These are phyloP conservation scores for Vitellaria paradoxa DNA, from an alignment of 179 eudicot species.

Conservation along the genomic window DNA sequence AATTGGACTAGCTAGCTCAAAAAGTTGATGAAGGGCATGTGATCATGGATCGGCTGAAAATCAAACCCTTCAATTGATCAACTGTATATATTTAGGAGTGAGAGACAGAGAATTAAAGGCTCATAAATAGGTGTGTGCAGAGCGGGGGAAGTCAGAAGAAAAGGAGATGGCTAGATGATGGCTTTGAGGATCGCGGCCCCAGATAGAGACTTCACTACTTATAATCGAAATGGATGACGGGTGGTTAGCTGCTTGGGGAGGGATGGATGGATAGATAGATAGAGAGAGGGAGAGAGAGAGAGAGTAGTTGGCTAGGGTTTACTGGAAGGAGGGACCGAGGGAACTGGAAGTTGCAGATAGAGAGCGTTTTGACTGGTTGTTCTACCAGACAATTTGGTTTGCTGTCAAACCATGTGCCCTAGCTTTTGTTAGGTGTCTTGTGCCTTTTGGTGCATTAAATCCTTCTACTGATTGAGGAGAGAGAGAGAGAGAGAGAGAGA, in stretches of 20 bases:
- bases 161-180: slow-evolving; percentile 14
- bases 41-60: not conserved
- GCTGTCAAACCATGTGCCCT: no score
- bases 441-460: no score
- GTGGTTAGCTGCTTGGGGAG: not conserved
- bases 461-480: no score
- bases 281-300: slow-evolving; percentile 8
- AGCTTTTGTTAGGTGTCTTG: no score
- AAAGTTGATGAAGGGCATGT: no score
- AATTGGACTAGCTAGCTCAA: no score
- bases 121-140: not conserved
- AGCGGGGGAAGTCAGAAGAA: slow-evolving; percentile 7
- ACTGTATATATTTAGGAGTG: not conserved
- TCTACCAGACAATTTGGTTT: slow-evolving; percentile 34
- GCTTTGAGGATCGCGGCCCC: slow-evolving; percentile 16
- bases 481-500: no score
- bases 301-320: not conserved
- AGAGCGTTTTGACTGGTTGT: slow-evolving; percentile 46
- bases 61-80: slow-evolving; percentile 7
- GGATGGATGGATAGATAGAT: not conserved
- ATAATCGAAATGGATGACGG: no score
- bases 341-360: not conserved
- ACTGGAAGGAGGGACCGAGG: no score
- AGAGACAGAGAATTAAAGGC: not conserved
- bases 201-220: no score